These are phyloP conservation scores for Talaromyces sp. DNA, from an alignment of 2,329 filamentous ascomycete genomes.

Conservation along the genomic window DNA sequence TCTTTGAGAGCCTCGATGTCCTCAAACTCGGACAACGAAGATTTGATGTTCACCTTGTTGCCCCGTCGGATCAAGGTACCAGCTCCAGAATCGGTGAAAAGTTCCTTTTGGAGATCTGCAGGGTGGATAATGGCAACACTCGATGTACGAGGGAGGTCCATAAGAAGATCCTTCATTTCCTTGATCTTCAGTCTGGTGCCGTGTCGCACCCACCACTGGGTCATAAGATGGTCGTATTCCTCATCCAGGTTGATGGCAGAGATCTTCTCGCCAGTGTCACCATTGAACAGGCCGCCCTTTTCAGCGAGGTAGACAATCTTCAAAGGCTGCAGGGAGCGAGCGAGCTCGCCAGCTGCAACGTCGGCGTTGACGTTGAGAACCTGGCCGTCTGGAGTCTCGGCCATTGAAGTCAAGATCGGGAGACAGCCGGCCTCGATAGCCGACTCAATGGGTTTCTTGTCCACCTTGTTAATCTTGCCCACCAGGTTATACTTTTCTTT, in stretches of 20 bases:
- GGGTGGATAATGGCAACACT: slow-evolving; percentile 98
- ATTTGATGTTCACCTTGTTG: slow-evolving; percentile 76
- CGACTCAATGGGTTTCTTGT: slow-evolving; percentile 83
- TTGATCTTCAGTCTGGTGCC: slow-evolving; percentile 95
- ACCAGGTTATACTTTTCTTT: slow-evolving; percentile 95
- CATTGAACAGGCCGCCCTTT: slow-evolving; percentile 93
- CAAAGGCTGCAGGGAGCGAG: slow-evolving; percentile 79
- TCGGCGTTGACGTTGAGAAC: slow-evolving; percentile 97
- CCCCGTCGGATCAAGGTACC: slow-evolving; percentile 89
- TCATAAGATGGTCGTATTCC: slow-evolving; percentile 90
- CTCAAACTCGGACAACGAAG: slow-evolving; percentile 66
- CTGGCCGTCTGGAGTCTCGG: slow-evolving; percentile 84
- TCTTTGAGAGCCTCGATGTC: slow-evolving; percentile 74
- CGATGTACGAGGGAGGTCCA: slow-evolving; percentile 81
- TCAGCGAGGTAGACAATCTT: slow-evolving; percentile 99
- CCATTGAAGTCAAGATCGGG: slow-evolving; percentile 93
- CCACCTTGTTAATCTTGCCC: slow-evolving; percentile 89
- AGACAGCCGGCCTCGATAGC: slow-evolving; percentile 88
- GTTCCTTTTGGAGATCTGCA: slow-evolving; percentile 88
- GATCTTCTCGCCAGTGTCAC: slow-evolving; percentile 89
- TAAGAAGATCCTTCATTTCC: slow-evolving; percentile 91
- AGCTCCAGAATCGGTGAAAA: slow-evolving; percentile 93
- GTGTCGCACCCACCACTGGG: slow-evolving; percentile 89
- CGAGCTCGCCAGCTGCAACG: slow-evolving; percentile 89
- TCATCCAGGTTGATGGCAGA: slow-evolving; percentile 96